These are phyloP conservation scores for Neonectria punicea DNA, from an alignment of 2,329 filamentous ascomycete genomes.

Conservation along the genomic window DNA sequence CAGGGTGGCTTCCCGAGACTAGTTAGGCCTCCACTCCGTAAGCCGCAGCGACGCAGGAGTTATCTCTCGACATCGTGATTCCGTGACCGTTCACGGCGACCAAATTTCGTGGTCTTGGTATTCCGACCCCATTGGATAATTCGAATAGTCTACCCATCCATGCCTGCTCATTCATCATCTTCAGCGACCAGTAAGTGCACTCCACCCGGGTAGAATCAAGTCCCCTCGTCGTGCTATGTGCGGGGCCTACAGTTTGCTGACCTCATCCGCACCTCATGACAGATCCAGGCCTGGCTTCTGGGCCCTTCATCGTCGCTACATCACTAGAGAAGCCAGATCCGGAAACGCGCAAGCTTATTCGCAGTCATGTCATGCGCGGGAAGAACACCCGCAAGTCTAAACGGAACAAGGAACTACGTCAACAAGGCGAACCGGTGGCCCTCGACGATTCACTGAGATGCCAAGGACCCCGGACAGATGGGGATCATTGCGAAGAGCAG, in stretches of 20 bases:
- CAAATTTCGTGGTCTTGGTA: neutral
- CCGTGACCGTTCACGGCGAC: neutral
- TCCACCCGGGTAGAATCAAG: neutral
- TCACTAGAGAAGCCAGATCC: conserved; percentile 34
- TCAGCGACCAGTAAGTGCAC: conserved; percentile 6
- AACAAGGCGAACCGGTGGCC: neutral
- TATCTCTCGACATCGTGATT: neutral
- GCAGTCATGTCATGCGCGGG: conserved; percentile 45
- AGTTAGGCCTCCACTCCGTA: neutral
- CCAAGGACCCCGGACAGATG: neutral
- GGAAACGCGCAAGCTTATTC: conserved; percentile 39
- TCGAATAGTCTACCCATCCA: neutral
- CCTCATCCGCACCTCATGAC: neutral
- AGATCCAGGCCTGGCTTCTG: conserved; percentile 1
- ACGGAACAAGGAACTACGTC: conserved; percentile 9
- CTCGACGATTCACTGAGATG: neutral
- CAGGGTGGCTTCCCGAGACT: too few species aligned
- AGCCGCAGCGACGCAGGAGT: too few species aligned
- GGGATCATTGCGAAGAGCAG: neutral
- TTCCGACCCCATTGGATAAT: neutral
- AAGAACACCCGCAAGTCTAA: conserved; percentile 36
- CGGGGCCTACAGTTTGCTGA: conserved; percentile 3
- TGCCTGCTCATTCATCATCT: conserved; percentile 2
- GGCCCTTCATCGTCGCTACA: conserved; percentile 33
- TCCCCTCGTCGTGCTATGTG: neutral